Evolutionary conservation across 169 alveolate genomes (phyloP).

Genomic region (Amoebophrya sp.): DNA sequence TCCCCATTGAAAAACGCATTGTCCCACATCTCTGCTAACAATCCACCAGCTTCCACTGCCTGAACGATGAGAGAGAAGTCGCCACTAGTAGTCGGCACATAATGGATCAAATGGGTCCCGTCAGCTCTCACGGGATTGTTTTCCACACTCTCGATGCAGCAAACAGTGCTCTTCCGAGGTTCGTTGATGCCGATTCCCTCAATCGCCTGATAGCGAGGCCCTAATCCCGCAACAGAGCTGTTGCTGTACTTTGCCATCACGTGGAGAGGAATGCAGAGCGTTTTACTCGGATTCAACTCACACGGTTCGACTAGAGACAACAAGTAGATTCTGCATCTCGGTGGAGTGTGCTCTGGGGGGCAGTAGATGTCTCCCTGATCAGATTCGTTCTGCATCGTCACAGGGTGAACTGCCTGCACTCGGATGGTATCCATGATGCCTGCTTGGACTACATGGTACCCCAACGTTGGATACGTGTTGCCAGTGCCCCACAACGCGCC

Average conservation of each 20-base stretch:
- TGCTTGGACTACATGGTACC: slow-evolving; percentile 3
- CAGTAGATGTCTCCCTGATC: not conserved
- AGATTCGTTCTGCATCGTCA: not conserved
- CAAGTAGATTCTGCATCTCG: not conserved
- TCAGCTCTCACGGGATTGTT: not conserved
- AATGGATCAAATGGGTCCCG: slow-evolving; percentile 2
- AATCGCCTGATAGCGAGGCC: slow-evolving; percentile 1
- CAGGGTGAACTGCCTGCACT: slow-evolving; percentile 1
- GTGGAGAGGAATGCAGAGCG: not conserved
- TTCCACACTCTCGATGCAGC: slow-evolving; percentile 3
- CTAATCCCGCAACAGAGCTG: not conserved
- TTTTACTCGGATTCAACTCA: not conserved
- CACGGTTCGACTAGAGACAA: not conserved
- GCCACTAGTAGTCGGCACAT: not conserved
- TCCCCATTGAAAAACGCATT: not conserved
- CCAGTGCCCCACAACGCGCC: not conserved
- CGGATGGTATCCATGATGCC: not conserved
- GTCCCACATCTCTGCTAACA: not conserved
- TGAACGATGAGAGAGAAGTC: not conserved
- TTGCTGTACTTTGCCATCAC: not conserved
- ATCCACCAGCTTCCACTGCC: not conserved
- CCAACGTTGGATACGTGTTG: not conserved
- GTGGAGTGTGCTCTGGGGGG: not conserved
- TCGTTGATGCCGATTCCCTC: not conserved
- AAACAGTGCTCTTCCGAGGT: slow-evolving; percentile 8